Evolutionary conservation across 495 filamentous ascomycete genomes (phyloP).

Genomic region (Penicillium paxilli): DNA sequence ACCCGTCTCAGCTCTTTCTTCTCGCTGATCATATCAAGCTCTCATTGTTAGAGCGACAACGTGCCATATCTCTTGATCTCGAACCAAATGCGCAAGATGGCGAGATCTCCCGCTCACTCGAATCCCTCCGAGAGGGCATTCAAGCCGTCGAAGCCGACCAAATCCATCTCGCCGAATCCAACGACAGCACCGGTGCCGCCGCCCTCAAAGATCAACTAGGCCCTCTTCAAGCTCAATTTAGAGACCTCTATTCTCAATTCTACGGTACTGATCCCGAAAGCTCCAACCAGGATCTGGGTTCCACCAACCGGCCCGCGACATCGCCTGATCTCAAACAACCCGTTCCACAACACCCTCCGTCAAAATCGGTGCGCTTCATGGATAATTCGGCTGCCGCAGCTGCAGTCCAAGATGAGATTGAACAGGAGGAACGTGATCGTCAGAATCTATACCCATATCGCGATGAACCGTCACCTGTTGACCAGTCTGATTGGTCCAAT

Average conservation of each 20-base stretch:
- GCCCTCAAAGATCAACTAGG: slow-evolving; percentile 71
- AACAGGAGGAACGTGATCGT: slow-evolving; percentile 53
- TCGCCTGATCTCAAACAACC: slow-evolving; percentile 47
- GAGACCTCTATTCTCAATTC: slow-evolving; percentile 61
- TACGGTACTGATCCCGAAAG: slow-evolving; percentile 59
- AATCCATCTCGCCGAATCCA: slow-evolving; percentile 56
- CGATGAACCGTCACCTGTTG: slow-evolving; percentile 61
- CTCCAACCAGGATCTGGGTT: slow-evolving; percentile 62
- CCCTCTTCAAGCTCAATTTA: slow-evolving; percentile 54
- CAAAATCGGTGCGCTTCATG: slow-evolving; percentile 90
- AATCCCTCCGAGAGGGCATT: slow-evolving; percentile 81
- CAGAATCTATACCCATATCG: slow-evolving; percentile 65
- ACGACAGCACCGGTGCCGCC: slow-evolving; percentile 54
- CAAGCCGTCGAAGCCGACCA: slow-evolving; percentile 70
- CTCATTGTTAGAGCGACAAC: slow-evolving; percentile 75
- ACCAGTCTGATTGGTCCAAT: slow-evolving; percentile 71
- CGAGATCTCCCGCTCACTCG: slow-evolving; percentile 85
- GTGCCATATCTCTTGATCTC: slow-evolving; percentile 83
- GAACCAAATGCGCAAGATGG: slow-evolving; percentile 83
- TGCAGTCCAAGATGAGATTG: slow-evolving; percentile 33
- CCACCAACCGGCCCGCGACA: slow-evolving; percentile 50
- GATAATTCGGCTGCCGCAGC: slow-evolving; percentile 56
- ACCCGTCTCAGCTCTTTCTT: slow-evolving; percentile 54
- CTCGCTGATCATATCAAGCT: slow-evolving; percentile 58
- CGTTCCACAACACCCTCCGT: slow-evolving; percentile 46